Evolutionary conservation across 2,329 filamentous ascomycete species (phyloP), one percentile per base, ranked within the genome.

Genomic region (Botryosphaeria agaves): DNA sequence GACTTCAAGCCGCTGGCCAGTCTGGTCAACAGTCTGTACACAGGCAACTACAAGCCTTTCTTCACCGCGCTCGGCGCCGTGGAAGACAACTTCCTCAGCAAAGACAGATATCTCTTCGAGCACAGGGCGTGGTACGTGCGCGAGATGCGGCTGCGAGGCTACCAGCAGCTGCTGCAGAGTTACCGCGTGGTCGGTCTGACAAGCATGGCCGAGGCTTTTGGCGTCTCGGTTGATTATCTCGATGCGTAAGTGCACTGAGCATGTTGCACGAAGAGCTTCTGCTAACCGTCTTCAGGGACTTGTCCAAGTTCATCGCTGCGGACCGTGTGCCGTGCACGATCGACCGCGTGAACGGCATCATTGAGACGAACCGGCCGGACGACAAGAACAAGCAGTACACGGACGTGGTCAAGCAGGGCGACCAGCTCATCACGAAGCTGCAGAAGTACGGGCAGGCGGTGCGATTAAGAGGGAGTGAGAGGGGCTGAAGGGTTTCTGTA

Each of bases 341-440:
- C 45, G 89, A 98, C 59, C 81, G 89, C 32, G 89, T 98, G 40
- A 82, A 85, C 35, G 89, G 87, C 41, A 80, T 95, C 43, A 95
- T 98, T 46, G 89, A 95, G 68, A 98, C 89, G 26, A 94, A 94
- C 62, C 72, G 89, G 32, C 85, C 87, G 6, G 89, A 95, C 52
- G 85, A 93, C 62, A 98, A 98, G 75, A 95, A 95, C 68, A 94
- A 93, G 69, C 89, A 98, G 62, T 98, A 98, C 59, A 80, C 85
- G 45, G 89, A 98, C 46, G 84, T 95, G 21, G 84, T 98, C 37
- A 89, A 89, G 62, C 89, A 95, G 53, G 89, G 89, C 18, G 89
- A 98, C 56, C 81, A 92, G 57, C 68, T 98, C 38, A 95, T 98
- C 53, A 98, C 89, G 34, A 98, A 98, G 68, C 65, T 98, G 43